Evolutionary conservation across 2,329 filamentous ascomycete species (phyloP), one percentile per base, ranked within the genome.

Genomic region (Pleomassaria siparia): DNA sequence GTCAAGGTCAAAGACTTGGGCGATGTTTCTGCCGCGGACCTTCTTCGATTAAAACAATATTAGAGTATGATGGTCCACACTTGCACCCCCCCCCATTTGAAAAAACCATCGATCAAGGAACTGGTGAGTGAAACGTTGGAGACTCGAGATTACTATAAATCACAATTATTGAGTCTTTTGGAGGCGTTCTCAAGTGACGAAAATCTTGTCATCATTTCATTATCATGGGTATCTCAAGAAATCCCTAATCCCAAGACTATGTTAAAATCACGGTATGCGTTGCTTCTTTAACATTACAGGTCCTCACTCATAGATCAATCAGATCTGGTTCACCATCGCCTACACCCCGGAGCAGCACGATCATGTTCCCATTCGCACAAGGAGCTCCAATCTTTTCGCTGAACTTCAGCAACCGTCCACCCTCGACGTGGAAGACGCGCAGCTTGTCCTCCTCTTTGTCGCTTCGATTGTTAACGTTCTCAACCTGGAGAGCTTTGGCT

Each of bases 351-450:
- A 99, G 63, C 61, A 99, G 67, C 20, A 97, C 91, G 54, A 99
- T 83, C 10, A 91, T 96, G 67, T 99, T 92, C 1, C 94, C 94
- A 57, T 82, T 91, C 55, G 83, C 82, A 49, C 95, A 76, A 22
- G 78, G 79, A 43, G 78, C 77, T 4, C 90, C 91, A 46, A 96
- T 77, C 76, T 92, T 91, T 72, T 96, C 91, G 20, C 81, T 84
- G 63, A 95, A 99, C 50, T 94, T 91, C 54, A 99, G 71, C 53
- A 99, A 70, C 48, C 90, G 77, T 0, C 94, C 94, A 0, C 87
- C 89, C 66, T 99, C 91, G 0, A 99, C 89, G 67, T 97, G 91
- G 64, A 96, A 99, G 0, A 99, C 84, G 8, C 94, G 76, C 55
- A 99, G 69, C 70, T 87, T 87, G 49, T 91, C 86, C 66, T 87